Evolutionary conservation across 176 grass and related monocot species (phyloP), one percentile per base, ranked within the genome.

Genomic region (Aegilops speltoides): DNA sequence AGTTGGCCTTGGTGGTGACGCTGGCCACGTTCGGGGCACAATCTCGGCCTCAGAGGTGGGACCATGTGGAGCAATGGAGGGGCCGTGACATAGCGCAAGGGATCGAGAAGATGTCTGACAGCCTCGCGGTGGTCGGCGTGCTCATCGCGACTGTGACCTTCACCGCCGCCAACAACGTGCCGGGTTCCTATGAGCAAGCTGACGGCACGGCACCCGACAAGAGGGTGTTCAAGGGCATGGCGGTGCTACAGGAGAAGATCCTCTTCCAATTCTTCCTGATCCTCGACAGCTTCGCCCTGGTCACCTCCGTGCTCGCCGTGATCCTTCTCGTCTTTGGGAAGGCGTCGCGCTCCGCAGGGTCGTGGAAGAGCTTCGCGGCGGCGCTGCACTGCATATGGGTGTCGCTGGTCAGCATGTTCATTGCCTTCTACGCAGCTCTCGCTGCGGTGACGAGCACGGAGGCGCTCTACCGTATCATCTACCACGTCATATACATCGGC

Each of bases 141-240:
- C 79, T 87, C 61, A 13, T 82, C 4, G 71, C 45, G 23, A 17
- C 86, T 8, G 61, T 16, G 4, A 45, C 61, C 1, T 82, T 87
- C 23, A 23, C 86, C 16, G 86, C 71, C 1, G 71, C 69, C 23
- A 76, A 76, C 79, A 67, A 82, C 23, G 0, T 87, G 32, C 79
- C 79, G 0, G 78, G 79, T 0, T 24, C 32, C 0, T 87, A 82
- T 62, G 17, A 7, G 1, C 43, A 29, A 7, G 65, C 65, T 8
- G 65, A 68, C 16, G 31, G 6, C 63, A 45, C 43, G 43, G 43
- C 43, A 45, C 43, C 43, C 43, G 11, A 45, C 43, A 45, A 45
- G 43, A 45, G 43, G 43, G 43, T 45, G 11, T 59, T 59, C 19
- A 8, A 70, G 1, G 78, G 56, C 66, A 32, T 56, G 41, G 83